A percentile compares a stretch with the other conserved stretches of the same genome.
phyloP scores from a whole-genome alignment of 805 yeast species.

The Starmerella davenportii region DNA sequence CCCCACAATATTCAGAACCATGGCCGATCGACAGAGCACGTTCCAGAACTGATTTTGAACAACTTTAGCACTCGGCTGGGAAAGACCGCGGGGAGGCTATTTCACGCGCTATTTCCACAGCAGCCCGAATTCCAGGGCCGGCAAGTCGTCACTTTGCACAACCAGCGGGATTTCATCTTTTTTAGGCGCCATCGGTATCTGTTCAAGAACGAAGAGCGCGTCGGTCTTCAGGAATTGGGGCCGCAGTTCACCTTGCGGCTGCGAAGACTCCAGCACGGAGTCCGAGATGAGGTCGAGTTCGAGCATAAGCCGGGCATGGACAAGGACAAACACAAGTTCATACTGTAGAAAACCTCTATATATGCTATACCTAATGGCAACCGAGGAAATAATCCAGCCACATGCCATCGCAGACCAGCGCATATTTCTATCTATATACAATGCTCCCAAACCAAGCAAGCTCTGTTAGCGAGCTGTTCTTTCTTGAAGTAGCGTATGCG shows the following conservation, averaged over 20 bases:
- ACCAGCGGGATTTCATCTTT: constrained; percentile 88
- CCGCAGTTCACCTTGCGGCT: constrained; percentile 87
- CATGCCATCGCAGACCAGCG: constrained; percentile 6
- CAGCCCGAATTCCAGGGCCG: constrained; percentile 88
- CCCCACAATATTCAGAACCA: constrained; percentile 68
- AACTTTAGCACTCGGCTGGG: constrained; percentile 88
- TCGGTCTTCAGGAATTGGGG: constrained; percentile 88
- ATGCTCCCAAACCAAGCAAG: too few species aligned
- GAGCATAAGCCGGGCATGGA: constrained; percentile 95
- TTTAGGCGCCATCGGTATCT: constrained; percentile 89
- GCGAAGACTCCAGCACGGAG: constrained; percentile 78
- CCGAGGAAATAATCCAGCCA: too few species aligned
- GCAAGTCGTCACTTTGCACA: constrained; percentile 87
- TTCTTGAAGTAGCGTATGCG: too few species aligned
- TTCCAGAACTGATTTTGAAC: constrained; percentile 81
- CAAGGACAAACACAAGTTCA: constrained; percentile 82
- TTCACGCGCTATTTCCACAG: constrained; percentile 83
- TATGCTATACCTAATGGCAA: too few species aligned
- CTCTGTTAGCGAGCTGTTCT: too few species aligned
- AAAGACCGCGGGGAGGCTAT: constrained; percentile 77
- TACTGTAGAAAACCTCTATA: too few species aligned
- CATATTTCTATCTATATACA: too few species aligned
- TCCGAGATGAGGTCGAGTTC: constrained; percentile 87
- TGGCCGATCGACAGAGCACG: constrained; percentile 76
- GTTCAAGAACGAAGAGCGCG: constrained; percentile 75